Evolutionary conservation across 495 filamentous ascomycete species (phyloP), one percentile per base, ranked within the genome.

Genomic region (Rhizodiscina lignyota): DNA sequence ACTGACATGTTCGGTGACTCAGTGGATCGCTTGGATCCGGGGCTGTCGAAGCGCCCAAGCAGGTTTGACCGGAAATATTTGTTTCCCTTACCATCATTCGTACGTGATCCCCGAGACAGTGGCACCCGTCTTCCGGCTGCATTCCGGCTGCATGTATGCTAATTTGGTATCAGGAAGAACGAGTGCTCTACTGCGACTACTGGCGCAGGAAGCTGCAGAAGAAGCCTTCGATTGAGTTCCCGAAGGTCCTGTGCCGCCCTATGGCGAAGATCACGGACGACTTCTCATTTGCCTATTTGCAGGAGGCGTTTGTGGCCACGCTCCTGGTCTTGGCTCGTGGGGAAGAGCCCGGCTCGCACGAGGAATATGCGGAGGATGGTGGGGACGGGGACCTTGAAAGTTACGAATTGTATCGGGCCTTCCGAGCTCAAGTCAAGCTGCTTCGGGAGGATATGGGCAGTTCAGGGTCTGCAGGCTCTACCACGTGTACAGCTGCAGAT

Each of bases 221-320:
- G 34, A 74, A 71, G 44, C 54, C 52, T 5, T n/a, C n/a, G n/a
- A 52, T 79, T 26, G 61, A 67, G 4, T 76, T 77, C 39, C 70
- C 71, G 1, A 53, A 63, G 36, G 51, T 58, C 34, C 58, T 78
- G 13, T 63, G 58, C 37, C 39, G 43, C 2, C 56, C 63, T 34
- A 63, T 78, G 40, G 73, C 72, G 8, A 57, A 62, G 22, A 67
- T 73, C 35, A 78, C 71, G 0, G 55, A 62, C 11, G 63, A 59
- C 10, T 77, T 79, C 44, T 70, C 63, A 49, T 78, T 77, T 43
- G 74, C 74, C 0, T 77, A 77, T 36, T 55, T 78, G 44, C 67
- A 78, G 45, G 74, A 79, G 43, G 68, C 64, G 0, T 77, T 79
- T 32, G 66, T 78, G 1, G 65, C 70, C 3, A 63, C 69, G 1